These are phyloP conservation scores for Glycine latifolia DNA, from an alignment of 306 rosid genomes.

Conservation along the genomic window DNA sequence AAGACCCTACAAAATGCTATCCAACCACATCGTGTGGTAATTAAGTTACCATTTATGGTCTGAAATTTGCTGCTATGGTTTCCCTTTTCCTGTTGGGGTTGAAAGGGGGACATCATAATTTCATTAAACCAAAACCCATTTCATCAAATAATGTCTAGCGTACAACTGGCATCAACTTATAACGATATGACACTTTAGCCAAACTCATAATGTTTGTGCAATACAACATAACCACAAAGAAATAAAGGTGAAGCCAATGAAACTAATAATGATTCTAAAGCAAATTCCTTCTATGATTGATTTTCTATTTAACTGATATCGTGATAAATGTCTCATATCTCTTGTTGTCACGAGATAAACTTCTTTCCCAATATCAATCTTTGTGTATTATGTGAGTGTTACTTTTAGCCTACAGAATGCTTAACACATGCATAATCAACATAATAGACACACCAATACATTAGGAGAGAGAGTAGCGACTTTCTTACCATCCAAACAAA, in stretches of 20 bases:
- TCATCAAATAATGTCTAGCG: not conserved
- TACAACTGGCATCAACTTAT: slow-evolving; percentile 20
- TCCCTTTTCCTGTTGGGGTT: not conserved
- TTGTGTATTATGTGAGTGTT: not conserved
- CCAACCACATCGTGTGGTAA: not conserved
- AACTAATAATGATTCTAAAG: slow-evolving; percentile 10
- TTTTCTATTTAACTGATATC: not conserved
- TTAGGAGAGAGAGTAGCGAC: no score
- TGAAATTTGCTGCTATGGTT: not conserved
- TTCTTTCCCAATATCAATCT: not conserved
- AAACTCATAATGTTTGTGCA: not conserved
- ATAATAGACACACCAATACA: not conserved
- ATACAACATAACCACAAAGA: not conserved
- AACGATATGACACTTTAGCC: not conserved
- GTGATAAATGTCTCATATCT: not conserved
- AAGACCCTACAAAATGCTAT: not conserved
- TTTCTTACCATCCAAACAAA: no score
- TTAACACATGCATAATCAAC: no score
- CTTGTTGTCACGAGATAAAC: not conserved
- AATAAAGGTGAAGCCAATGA: not conserved
- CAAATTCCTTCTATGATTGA: not conserved
- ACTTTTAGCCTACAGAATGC: not conserved
- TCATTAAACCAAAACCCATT: not conserved
- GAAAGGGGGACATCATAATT: not conserved
- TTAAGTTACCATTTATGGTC: not conserved